phyloP scores from a whole-genome alignment of 345 rosid species.

The Garcia nutans region DNA sequence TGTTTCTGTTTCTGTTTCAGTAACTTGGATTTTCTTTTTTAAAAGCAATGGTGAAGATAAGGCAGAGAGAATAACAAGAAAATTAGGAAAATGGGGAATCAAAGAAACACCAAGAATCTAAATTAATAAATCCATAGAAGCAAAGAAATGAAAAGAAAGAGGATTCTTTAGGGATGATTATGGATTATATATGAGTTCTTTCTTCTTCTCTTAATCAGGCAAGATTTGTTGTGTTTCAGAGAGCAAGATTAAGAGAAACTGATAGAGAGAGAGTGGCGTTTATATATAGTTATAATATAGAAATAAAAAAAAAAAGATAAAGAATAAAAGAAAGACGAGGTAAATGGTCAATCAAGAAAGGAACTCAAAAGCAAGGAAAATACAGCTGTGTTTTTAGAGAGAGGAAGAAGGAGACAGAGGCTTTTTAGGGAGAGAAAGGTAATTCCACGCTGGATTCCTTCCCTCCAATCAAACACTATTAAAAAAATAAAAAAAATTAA shows the following conservation, averaged over 20 bases:
- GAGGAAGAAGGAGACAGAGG: neutral
- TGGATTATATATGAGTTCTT: too few species aligned
- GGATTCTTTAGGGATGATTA: too few species aligned
- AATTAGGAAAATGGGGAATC: neutral
- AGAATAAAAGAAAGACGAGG: neutral
- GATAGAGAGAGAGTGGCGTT: neutral
- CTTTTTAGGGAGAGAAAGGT: neutral
- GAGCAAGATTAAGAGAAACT: neutral
- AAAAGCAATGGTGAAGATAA: neutral
- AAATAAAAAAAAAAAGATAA: neutral
- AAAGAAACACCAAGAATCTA: conserved; percentile 24
- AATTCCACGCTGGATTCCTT: conserved; percentile 15
- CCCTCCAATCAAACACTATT: neutral
- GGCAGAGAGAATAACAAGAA: neutral
- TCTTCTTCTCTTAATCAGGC: too few species aligned
- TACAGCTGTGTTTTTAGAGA: conserved; percentile 6
- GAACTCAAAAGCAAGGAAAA: conserved; percentile 3
- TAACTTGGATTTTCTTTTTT: neutral
- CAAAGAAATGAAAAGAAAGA: neutral
- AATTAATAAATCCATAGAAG: conserved; percentile 1
- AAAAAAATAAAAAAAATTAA: fast-evolving
- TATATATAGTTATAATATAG: neutral
- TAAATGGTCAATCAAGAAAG: conserved; percentile 8
- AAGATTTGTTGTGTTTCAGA: neutral
- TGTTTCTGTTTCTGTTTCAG: neutral